phyloP scores from a whole-genome alignment of 108 stramenopile species.

The Cyclostephanos invisitatus region DNA sequence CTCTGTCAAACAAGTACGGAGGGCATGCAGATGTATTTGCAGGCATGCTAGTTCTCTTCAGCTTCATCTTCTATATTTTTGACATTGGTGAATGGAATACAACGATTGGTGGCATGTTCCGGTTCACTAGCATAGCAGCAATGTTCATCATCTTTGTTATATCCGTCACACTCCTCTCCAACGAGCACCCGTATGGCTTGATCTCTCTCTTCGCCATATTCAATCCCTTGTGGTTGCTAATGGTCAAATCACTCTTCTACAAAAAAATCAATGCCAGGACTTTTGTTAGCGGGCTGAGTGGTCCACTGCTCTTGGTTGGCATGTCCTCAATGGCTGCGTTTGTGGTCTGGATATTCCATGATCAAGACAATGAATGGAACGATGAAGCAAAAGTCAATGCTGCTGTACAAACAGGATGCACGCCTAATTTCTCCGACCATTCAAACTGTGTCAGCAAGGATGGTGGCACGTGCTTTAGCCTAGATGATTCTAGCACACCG shows the following conservation, averaged over 20 bases:
- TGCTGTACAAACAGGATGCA: slow-evolving; percentile 49
- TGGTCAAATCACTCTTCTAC: slow-evolving; percentile 46
- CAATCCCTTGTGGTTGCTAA: slow-evolving; percentile 55
- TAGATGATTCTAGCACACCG: slow-evolving; percentile 12
- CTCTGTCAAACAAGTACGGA: slow-evolving; percentile 37
- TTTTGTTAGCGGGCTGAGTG: slow-evolving; percentile 51
- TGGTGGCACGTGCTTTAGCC: slow-evolving; percentile 34
- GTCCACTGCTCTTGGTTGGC: slow-evolving; percentile 44
- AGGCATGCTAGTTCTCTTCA: slow-evolving; percentile 7
- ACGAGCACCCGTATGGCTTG: slow-evolving; percentile 52
- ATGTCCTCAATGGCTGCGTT: slow-evolving; percentile 32
- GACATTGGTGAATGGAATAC: slow-evolving; percentile 54
- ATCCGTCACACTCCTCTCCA: slow-evolving; percentile 31
- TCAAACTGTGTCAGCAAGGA: slow-evolving; percentile 36
- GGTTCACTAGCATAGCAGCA: slow-evolving; percentile 7
- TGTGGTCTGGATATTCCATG: slow-evolving; percentile 36
- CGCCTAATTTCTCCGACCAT: slow-evolving; percentile 41
- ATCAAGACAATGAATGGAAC: slow-evolving; percentile 53
- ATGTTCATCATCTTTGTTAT: slow-evolving; percentile 25
- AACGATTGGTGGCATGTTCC: slow-evolving; percentile 24
- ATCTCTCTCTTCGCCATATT: slow-evolving; percentile 52
- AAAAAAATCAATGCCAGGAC: slow-evolving; percentile 24
- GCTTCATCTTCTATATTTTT: slow-evolving; percentile 51
- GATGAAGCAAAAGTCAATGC: slow-evolving; percentile 31
- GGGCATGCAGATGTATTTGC: slow-evolving; percentile 23